Evolutionary conservation across 23 red algal species (phyloP), one percentile per base, ranked within the genome.

Genomic region (Gracilaria vermiculophylla): DNA sequence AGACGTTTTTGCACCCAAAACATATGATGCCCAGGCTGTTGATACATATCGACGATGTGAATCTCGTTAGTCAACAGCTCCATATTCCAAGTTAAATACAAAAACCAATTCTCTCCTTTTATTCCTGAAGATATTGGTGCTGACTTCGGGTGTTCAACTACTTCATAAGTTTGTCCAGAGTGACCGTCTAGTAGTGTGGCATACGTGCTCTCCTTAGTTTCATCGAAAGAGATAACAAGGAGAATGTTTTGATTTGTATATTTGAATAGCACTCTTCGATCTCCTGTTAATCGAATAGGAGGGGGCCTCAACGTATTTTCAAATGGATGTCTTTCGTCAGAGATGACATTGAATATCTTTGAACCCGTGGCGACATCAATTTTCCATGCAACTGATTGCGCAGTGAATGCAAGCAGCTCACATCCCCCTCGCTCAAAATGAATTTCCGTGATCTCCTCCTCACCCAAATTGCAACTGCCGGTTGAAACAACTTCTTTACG

Each of bases 1-100:
- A 73, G 42, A 42, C 67, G 67, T 48, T 47, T 48, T 28, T 3
- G 67, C 2, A 73, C 67, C 67, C 67, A 73, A 23, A 40, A 73
- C 9, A 32, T 29, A 17, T 73, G 67, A 73, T 45, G 36, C 12
- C 13, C 67, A 20, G 31, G 43, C 13, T 42, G 75, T 28, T 89
- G 73, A 61, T 89, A 94, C 84, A 83, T 56, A n/a, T 94, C 92
- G n/a, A 94, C 55, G 6, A 94, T 56, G 53, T 94, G 77, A 33
- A 89, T 19, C 50, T 94, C 84, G 29, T 85, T 39, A 32, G 27
- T 36, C 48, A 89, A 35, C 3, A 85, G 40, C 0, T 45, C 83
- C 24, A 28, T 72, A 40, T 94, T 90, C 92, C 92, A 94, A 56
- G 76, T 88, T 27, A 62, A 54, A 53, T 89, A 94, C 16, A 86